phyloP scores from a whole-genome alignment of 1,284 basidiomycete genomes.

The Acaromyces ingoldii region DNA sequence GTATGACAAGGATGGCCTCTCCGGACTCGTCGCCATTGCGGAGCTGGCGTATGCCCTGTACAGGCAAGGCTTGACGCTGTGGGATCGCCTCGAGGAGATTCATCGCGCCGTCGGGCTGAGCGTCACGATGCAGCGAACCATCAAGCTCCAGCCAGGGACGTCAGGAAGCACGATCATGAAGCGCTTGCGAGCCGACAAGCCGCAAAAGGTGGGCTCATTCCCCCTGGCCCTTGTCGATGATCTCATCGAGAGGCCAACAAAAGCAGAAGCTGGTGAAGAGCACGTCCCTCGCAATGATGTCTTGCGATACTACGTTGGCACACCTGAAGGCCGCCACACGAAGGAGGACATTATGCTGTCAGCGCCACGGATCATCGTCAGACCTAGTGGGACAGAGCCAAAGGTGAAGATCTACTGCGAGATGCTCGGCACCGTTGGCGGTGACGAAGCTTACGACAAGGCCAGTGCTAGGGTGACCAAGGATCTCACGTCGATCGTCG shows the following conservation, averaged over 20 bases:
- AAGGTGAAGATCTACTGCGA: constrained; percentile 39
- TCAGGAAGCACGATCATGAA: constrained; percentile 35
- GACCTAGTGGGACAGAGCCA: constrained; percentile 37
- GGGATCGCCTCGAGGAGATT: constrained; percentile 37
- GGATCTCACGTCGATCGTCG: constrained; percentile 27
- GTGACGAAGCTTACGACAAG: constrained; percentile 19
- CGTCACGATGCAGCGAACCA: constrained; percentile 37
- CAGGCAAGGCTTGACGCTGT: constrained; percentile 26
- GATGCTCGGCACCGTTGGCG: constrained; percentile 22
- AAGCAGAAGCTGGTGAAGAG: constrained; percentile 22
- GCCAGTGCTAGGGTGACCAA: constrained; percentile 20
- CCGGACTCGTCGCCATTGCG: constrained; percentile 31
- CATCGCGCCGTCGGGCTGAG: constrained; percentile 29
- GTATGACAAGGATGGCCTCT: constrained; percentile 44
- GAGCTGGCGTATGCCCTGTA: constrained; percentile 32
- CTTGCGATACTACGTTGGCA: constrained; percentile 34
- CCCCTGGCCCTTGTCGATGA: constrained; percentile 32
- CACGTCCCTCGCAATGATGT: constrained; percentile 41
- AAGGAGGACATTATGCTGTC: constrained; percentile 30
- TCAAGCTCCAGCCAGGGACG: constrained; percentile 30
- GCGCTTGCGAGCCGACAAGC: constrained; percentile 24
- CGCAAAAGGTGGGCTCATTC: constrained; percentile 3
- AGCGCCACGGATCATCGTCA: constrained; percentile 34
- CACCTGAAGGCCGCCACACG: constrained; percentile 12
- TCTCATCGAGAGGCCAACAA: constrained; percentile 17